A percentile compares a stretch with the other conserved stretches of the same genome.
These are phyloP conservation scores for Pueraria montana DNA, from an alignment of 306 rosid species.

Conservation along the genomic window DNA sequence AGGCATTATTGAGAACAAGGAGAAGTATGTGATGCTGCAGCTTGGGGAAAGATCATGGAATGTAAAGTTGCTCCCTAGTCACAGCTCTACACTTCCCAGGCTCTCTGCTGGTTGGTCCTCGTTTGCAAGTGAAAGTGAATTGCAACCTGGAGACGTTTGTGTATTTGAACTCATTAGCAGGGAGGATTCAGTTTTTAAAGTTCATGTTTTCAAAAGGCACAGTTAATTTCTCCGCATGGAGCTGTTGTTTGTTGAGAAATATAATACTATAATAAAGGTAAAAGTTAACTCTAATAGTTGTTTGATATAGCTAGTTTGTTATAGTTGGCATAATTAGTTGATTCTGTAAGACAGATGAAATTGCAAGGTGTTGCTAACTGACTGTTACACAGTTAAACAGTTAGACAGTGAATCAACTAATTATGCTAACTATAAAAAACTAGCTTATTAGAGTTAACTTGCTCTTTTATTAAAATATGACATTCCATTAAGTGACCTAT, in stretches of 20 bases:
- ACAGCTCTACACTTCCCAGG: too few species aligned
- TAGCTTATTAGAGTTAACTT: too few species aligned
- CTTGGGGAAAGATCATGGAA: slow-evolving; percentile 39
- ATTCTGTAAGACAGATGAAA: too few species aligned
- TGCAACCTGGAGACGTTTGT: slow-evolving; percentile 45
- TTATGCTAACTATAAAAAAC: too few species aligned
- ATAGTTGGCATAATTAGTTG: too few species aligned
- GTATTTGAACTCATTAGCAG: slow-evolving; percentile 39
- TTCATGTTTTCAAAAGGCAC: slow-evolving; percentile 30
- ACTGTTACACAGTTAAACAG: too few species aligned
- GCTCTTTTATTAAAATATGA: too few species aligned
- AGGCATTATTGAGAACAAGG: slow-evolving; percentile 14
- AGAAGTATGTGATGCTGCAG: not conserved
- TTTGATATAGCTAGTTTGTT: too few species aligned
- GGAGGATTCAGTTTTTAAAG: not conserved
- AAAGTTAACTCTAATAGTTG: too few species aligned
- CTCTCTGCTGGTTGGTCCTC: not conserved
- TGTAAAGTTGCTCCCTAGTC: not conserved
- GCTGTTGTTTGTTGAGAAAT: not conserved
- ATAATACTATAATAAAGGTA: too few species aligned
- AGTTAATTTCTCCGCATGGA: not conserved
- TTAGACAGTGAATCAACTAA: too few species aligned
- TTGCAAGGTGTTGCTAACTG: too few species aligned
- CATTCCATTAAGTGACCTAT: not conserved
- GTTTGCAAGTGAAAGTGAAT: slow-evolving; percentile 1